Conservation (phyloP, 768 basidiomycete species). For the Omphalotus guepiniiformis region DNA sequence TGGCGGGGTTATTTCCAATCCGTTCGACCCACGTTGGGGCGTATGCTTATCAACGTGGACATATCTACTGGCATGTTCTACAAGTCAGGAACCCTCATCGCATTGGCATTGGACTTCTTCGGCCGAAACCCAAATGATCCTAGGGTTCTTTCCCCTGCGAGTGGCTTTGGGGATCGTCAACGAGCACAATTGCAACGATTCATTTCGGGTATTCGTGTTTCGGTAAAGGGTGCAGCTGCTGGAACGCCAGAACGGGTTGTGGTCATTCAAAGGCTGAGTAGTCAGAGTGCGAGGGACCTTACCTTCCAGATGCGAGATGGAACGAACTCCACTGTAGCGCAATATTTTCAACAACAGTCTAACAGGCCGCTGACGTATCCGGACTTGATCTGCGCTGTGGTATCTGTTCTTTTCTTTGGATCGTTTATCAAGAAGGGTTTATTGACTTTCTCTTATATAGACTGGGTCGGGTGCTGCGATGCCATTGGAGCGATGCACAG, state of each 20-base stretch:
- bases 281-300: conserved; percentile 41
- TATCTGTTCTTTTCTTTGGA: conserved; percentile 19
- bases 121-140: conserved; percentile 21
- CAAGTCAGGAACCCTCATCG: conserved; percentile 54
- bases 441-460: conserved; percentile 34
- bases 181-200: conserved; percentile 37
- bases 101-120: conserved; percentile 55
- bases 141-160: conserved; percentile 30
- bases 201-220: conserved; percentile 30
- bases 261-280: conserved; percentile 49
- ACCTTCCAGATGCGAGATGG: conserved; percentile 50
- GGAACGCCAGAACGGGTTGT: conserved; percentile 9
- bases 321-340: conserved; percentile 39
- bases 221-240: conserved; percentile 21
- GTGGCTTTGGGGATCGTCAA: conserved; percentile 45
- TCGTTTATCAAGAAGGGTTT: no score
- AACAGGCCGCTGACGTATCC: conserved; percentile 41
- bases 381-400: conserved; percentile 52
- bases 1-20: conserved; percentile 85
- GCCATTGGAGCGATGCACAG: conserved; percentile 63
- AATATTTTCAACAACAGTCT: conserved; percentile 18
- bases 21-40: conserved; percentile 60
- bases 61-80: conserved; percentile 78
- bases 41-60: conserved; percentile 71
- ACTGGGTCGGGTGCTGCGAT: conserved; percentile 57